Evolutionary conservation across 2,329 filamentous ascomycete species (phyloP), one percentile per base, ranked within the genome.

Genomic region (Bipolaris sorokiniana): DNA sequence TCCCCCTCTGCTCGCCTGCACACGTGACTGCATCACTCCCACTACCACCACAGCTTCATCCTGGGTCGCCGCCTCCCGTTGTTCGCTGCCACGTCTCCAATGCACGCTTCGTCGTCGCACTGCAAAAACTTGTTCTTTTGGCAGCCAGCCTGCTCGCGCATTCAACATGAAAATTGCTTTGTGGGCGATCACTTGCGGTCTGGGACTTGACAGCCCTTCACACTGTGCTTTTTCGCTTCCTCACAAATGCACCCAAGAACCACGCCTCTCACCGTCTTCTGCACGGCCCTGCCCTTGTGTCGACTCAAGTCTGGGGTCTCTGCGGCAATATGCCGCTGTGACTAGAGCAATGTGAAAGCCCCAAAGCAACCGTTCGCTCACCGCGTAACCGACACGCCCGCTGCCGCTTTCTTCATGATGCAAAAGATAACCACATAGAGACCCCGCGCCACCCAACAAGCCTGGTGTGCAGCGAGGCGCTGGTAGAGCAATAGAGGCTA

Each of bases 111-210:
- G 38, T n/a, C 11, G 38, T 44, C 22, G 36, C 45, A 36, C 33
- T 45, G 37, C 48, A 40, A 37, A 34, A 33, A 38, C 48, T 48
- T 36, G 20, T 49, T 22, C 50, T 42, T 36, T 44, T 45, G 31
- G 18, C 40, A 18, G 38, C 37, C 36, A 49, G 15, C 42, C 44
- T 48, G 45, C 42, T 36, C 11, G 34, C 31, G 28, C 22, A 28
- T 36, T 45, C 58, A 60, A 51, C 56, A 51, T 26, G 51, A 41
- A 42, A 54, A 54, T 56, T 58, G 54, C 47, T 42, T 44, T 55
- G 26, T 34, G 31, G 58, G 48, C 58, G 58, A 63, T 61, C 58
- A 63, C 48, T 59, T 48, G 54, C 58, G 51, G 58, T 63, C 61
- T 54, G 55, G 54, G 42, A 58, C 50, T 41, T 52, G 55, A 51